Evolutionary conservation across 2,329 filamentous ascomycete genomes (phyloP).

Genomic region (Botrytis galanthina): DNA sequence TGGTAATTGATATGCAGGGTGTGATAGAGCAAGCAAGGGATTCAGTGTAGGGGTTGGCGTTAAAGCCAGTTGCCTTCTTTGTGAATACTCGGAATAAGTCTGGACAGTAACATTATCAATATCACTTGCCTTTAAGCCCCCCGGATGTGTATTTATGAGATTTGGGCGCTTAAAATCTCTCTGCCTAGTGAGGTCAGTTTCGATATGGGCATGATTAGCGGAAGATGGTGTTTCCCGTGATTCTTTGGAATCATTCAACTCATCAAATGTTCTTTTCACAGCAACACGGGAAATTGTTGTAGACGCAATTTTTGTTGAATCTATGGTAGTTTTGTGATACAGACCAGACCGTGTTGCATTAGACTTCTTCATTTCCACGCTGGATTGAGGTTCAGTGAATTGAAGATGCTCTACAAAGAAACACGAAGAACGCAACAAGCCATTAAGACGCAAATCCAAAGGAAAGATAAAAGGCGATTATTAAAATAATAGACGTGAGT

Average conservation of each 20-base stretch:
- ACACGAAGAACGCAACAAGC: not conserved
- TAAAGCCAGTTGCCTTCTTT: slow-evolving; percentile 50
- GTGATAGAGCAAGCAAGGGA: slow-evolving; percentile 58
- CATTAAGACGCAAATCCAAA: slow-evolving; percentile 4
- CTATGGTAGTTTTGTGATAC: slow-evolving; percentile 32
- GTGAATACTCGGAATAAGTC: slow-evolving; percentile 53
- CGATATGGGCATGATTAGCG: not conserved
- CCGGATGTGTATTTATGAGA: slow-evolving; percentile 26
- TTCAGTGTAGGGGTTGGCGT: slow-evolving; percentile 54
- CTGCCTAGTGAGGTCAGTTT: not conserved
- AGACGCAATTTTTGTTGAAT: slow-evolving; percentile 24
- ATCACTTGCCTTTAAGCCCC: slow-evolving; percentile 44
- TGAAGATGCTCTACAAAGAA: not conserved
- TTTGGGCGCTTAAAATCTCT: slow-evolving; percentile 14
- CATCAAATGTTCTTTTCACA: slow-evolving; percentile 31
- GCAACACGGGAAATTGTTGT: slow-evolving; percentile 29
- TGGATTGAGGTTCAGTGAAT: not conserved
- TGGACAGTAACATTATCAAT: slow-evolving; percentile 43
- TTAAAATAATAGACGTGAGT: not conserved
- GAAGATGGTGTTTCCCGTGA: not conserved
- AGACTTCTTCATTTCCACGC: not conserved
- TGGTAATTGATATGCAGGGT: slow-evolving; percentile 63
- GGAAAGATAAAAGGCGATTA: not conserved
- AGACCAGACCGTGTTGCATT: not conserved
- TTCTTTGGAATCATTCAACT: not conserved